Evolutionary conservation across 23 red algal species (phyloP).

Genomic region (Chondrus crispus): DNA sequence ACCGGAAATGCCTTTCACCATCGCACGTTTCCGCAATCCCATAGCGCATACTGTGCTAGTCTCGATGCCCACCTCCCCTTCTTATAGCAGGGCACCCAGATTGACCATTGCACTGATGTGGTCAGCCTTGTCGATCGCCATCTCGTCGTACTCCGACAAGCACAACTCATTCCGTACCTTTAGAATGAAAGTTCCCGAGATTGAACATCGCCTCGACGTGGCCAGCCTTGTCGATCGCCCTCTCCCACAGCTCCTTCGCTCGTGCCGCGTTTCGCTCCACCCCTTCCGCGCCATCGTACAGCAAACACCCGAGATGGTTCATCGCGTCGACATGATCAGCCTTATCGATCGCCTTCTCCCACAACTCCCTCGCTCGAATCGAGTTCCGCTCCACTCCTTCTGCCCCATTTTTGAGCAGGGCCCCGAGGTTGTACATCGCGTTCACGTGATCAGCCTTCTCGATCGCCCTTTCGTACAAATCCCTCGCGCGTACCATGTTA

Average conservation of each 20-base stretch:
- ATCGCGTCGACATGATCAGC: slow-evolving; percentile 2
- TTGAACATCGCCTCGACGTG: not conserved
- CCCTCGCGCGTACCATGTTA: not conserved
- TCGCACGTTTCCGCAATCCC: not conserved
- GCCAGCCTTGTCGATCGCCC: not conserved
- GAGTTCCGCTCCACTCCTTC: not conserved
- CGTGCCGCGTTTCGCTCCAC: not conserved
- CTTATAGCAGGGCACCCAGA: not conserved
- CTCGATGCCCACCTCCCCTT: not conserved
- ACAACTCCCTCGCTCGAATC: not conserved
- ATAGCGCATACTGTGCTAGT: slow-evolving; percentile 5
- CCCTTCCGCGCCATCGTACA: slow-evolving; percentile 32
- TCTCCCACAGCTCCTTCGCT: not conserved
- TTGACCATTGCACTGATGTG: slow-evolving; percentile 14
- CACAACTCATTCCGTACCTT: slow-evolving; percentile 10
- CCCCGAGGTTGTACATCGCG: not conserved
- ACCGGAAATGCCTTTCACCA: not conserved
- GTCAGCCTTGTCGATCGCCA: slow-evolving; percentile 2
- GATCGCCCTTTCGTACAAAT: not conserved
- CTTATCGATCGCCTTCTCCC: not conserved
- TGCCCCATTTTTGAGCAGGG: not conserved
- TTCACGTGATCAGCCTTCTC: not conserved
- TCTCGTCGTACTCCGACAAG: not conserved
- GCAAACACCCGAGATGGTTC: not conserved
- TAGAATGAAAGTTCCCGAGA: not conserved